Evolutionary conservation across 2,329 filamentous ascomycete genomes (phyloP).

Genomic region (Fusarium chlamydosporum): DNA sequence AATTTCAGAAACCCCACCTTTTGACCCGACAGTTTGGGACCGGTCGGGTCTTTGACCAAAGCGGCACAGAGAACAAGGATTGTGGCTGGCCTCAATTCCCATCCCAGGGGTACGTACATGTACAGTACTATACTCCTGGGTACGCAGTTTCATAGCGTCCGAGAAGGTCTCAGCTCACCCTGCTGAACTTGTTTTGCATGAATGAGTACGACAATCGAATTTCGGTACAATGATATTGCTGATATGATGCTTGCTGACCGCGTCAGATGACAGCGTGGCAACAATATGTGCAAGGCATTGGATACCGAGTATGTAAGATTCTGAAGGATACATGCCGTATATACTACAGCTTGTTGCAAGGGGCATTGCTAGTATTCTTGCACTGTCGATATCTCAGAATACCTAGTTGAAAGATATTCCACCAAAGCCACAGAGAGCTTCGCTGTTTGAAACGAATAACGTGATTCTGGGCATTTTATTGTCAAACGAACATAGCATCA

Average conservation of each 20-base stretch:
- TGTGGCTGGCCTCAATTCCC: constrained; percentile 45
- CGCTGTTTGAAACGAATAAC: neutral
- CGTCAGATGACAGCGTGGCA: constrained; percentile 1
- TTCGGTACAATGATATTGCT: constrained; percentile 18
- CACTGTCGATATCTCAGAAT: neutral
- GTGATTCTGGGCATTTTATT: neutral
- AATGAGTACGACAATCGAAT: constrained; percentile 33
- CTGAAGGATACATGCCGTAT: neutral
- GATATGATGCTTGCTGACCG: neutral
- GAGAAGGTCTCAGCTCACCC: constrained; percentile 16
- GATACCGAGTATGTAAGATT: neutral
- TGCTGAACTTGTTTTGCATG: constrained; percentile 28
- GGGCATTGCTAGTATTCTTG: neutral
- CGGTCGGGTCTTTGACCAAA: constrained; percentile 44
- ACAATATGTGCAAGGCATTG: constrained; percentile 1
- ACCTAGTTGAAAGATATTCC: neutral
- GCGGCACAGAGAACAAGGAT: constrained; percentile 45
- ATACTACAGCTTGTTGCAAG: neutral
- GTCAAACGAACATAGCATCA: neutral
- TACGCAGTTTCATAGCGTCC: constrained; percentile 15
- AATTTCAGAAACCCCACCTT: constrained; percentile 47
- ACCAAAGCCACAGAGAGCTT: neutral
- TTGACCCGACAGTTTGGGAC: constrained; percentile 51
- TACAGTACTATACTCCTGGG: constrained; percentile 5
- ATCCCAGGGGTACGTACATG: constrained; percentile 35